Evolutionary conservation across 1,284 basidiomycete species (phyloP), one percentile per base, ranked within the genome.

Genomic region (Sanghuangporus sanghuang): DNA sequence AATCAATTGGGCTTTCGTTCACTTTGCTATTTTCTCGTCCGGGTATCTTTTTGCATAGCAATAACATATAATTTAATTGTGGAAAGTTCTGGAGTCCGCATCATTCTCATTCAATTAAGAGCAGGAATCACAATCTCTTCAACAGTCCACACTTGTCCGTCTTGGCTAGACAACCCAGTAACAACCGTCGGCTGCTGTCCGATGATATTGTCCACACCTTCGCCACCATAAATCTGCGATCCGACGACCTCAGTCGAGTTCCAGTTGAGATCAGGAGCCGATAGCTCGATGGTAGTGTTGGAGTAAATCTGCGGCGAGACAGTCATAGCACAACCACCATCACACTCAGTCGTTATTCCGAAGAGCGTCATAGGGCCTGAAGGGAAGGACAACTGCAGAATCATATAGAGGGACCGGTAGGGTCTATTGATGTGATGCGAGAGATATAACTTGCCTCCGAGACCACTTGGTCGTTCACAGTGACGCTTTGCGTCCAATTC

Each of bases 291-390:
- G 4, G 59, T 64, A 9, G 64, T 67, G 44, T 66, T 59, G n/a
- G 57, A 50, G 59, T 67, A 67, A 16, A 62, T 64, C 27, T 67
- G 66, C n/a, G 53, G 48, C 2, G 64, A 60, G 27, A 56, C 23
- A 6, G 66, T 53, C 40, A 60, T 42, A 12, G 62, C 35, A 39
- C 64, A 67, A 23, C 18, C 32, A 48, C 59, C 62, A 49, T 63
- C 56, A 59, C 66, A 66, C 23, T 62, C 66, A 6, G 55, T 64
- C 2, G 64, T 62, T 38, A 67, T 35, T 11, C 66, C 66, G 57
- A 66, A 68, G 9, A 61, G 39, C 27, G 65, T 60, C 64, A 65
- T 65, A 12, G 64, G 60, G 21, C 64, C 64, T 23, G 64, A 65
- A n/a, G 61, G n/a, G 16, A 35, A 63, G 8, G 38, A 21, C n/a